Base-by-base conservation (phyloP, 371 early-diverging fungal species). In the Mucor lusitanicus region DNA sequence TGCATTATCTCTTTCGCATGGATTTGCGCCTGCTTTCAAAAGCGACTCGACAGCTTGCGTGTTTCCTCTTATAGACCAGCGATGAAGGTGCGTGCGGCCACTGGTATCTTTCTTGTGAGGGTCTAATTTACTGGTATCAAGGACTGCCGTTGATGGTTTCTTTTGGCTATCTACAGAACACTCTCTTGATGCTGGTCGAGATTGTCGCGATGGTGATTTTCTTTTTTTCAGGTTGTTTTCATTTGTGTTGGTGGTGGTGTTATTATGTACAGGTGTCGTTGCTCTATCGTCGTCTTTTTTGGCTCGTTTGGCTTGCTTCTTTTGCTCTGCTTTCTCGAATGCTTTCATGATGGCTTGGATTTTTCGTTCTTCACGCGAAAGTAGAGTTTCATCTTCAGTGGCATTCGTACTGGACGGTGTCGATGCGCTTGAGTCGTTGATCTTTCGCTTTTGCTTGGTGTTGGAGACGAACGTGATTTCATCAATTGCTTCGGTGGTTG, bases 1-100 rank as follows among this genome's bases (percentile, higher is more conserved):
- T 7, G 91, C 91, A 64, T 94, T 82, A 63, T 93, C 93, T 44
- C 69, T 74, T 58, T 85, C 82, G 53, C 90, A 88, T 13, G 93
- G 83, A 53, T 93, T 91, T 0, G 91, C 91, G 12, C 95, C 95
- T 33, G 89, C 88, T 58, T 85, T 81, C 17, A 91, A 72, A 6
- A 91, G 66, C 25, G 78, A 72, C 30, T 80, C 78, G 1, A 90
- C 88, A 25, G 82, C 81, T 25, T 77, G 79, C 6, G 76, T 59
- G 61, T 91, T 83, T 8, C 90, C 89, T 11, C 81, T 77, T 39
- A 80, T 85, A 3, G 87, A 72, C 80, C 81, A 85, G 54, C 79
- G 77, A 68, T 83, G 82, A 23, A 88, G 69, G 28, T 85, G 85
- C 0, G 88, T 85, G n/a, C 86, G 84, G 17, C 88, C 88, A 30